These are phyloP conservation scores for Pichia phayaonensis DNA, from an alignment of 805 yeast genomes.

Conservation along the genomic window DNA sequence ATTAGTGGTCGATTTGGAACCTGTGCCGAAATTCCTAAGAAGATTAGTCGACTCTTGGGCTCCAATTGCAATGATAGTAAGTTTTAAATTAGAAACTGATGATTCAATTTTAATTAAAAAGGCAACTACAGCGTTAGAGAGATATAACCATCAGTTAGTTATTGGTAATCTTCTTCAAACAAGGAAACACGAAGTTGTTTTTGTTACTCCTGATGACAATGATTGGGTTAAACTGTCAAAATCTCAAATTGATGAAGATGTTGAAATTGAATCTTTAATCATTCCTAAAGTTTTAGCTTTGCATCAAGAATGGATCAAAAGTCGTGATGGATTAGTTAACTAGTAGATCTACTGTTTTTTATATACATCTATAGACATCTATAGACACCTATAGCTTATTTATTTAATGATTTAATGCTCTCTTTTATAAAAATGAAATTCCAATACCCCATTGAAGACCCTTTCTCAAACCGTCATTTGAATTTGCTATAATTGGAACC, in stretches of 20 bases:
- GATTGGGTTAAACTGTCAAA: constrained; percentile 46
- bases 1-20: constrained; percentile 78
- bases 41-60: constrained; percentile 92
- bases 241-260: constrained; percentile 30
- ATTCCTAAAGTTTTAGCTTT: constrained; percentile 65
- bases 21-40: constrained; percentile 89
- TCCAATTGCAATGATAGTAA: constrained; percentile 86
- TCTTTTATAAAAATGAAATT: constrained; percentile 40
- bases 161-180: constrained; percentile 90
- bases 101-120: constrained; percentile 58
- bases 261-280: constrained; percentile 72
- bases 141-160: constrained; percentile 89
- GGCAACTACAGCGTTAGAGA: constrained; percentile 67
- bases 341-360: neutral
- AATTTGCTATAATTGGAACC: constrained; percentile 38
- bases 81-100: constrained; percentile 93
- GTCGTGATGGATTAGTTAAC: constrained; percentile 21
- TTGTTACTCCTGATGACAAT: constrained; percentile 49
- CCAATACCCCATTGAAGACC: constrained; percentile 57
- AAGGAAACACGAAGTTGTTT: constrained; percentile 80
- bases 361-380: too few species aligned
- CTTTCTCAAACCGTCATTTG: constrained; percentile 40
- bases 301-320: constrained; percentile 58
- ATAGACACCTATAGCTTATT: neutral
- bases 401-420: neutral